These are phyloP conservation scores for Ilyonectria mors-panacis DNA, from an alignment of 2,329 filamentous ascomycete genomes.

Conservation along the genomic window DNA sequence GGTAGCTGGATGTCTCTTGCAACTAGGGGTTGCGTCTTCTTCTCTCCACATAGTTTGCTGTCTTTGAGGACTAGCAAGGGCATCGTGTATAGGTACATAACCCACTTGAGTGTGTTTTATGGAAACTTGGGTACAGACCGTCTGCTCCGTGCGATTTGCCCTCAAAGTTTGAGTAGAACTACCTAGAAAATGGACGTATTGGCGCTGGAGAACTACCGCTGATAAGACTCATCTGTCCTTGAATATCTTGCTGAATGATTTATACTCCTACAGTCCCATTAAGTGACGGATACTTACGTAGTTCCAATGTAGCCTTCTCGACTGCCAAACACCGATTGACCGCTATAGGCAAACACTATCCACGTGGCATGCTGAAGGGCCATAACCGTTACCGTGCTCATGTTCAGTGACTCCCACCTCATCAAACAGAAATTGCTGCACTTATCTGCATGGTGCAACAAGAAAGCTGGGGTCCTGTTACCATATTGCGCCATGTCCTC, in stretches of 20 bases:
- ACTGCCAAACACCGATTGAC: neutral
- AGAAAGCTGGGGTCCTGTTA: conserved; percentile 10
- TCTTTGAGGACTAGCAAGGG: neutral
- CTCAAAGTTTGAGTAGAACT: neutral
- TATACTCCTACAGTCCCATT: neutral
- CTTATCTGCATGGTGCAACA: conserved; percentile 19
- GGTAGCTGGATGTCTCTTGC: conserved; percentile 12
- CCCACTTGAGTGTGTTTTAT: neutral
- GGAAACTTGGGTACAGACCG: neutral
- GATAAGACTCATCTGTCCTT: neutral
- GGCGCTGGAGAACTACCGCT: neutral
- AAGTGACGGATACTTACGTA: neutral
- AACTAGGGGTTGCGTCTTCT: neutral
- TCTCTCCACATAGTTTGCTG: neutral
- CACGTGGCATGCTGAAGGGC: neutral
- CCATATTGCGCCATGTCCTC: conserved; percentile 9
- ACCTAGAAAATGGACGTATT: neutral
- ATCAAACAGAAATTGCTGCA: neutral
- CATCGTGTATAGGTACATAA: neutral
- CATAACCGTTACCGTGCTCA: neutral
- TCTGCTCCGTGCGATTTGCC: neutral
- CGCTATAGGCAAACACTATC: neutral
- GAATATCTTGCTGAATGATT: neutral
- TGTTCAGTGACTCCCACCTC: neutral
- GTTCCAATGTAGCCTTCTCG: neutral